Evolutionary conservation across 306 rosid genomes (phyloP).

Genomic region (Neltuma alba): DNA sequence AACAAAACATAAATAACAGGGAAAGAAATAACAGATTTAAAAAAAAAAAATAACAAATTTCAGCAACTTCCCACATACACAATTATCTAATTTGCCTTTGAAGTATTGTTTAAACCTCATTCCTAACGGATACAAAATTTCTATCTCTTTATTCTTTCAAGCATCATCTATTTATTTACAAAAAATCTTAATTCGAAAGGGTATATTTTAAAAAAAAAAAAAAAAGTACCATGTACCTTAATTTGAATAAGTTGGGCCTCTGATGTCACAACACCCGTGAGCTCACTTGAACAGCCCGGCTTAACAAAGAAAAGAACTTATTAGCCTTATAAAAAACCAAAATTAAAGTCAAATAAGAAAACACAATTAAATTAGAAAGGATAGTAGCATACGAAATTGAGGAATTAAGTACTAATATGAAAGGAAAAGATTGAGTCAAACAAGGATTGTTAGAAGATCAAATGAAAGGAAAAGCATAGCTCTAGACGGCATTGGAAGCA

Average conservation of each 20-base stretch:
- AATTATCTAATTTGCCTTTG: background rate
- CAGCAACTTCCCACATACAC: background rate
- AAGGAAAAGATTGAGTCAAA: background rate
- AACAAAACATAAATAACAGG: background rate
- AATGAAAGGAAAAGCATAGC: background rate
- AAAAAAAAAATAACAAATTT: background rate
- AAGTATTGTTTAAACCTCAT: background rate
- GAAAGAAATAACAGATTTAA: background rate
- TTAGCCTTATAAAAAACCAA: conserved; percentile 2
- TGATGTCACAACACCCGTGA: conserved; percentile 61
- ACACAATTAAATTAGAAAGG: background rate
- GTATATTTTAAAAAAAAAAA: conserved; percentile 13
- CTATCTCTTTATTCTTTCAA: background rate
- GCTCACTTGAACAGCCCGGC: conserved; percentile 99
- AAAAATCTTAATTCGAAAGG: conserved; percentile 6
- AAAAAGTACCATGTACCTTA: conserved; percentile 59
- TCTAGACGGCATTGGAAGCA: background rate
- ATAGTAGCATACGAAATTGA: conserved; percentile 6
- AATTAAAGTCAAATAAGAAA: background rate
- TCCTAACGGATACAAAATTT: background rate
- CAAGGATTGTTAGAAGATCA: background rate
- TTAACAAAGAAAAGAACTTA: conserved; percentile 42
- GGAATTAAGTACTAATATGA: background rate
- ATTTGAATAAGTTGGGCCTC: conserved; percentile 90
- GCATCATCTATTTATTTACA: background rate